Evolutionary conservation across 2,329 filamentous ascomycete species (phyloP), one percentile per base, ranked within the genome.

Genomic region (Emmonsia crescens): DNA sequence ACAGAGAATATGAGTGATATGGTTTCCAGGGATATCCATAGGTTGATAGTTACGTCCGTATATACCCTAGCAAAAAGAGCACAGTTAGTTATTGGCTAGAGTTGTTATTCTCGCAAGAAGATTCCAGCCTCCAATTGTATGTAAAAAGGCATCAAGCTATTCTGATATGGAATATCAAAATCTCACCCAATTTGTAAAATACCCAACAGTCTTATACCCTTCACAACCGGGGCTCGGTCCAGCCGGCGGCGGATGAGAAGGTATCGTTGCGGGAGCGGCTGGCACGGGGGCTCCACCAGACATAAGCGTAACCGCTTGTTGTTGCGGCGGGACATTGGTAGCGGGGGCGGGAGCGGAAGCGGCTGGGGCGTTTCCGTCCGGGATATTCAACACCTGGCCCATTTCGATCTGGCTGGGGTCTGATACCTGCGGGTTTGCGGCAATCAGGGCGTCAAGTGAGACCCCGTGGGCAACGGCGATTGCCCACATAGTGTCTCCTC

Each of bases 1-100:
- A 57, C 55, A 96, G 19, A 96, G 84, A 4, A 97, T 77, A 71
- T 97, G 93, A 0, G 92, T 97, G 49, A 96, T 83, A 61, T 89
- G 88, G 60, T 91, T 83, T 3, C 82, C 85, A 0, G 89, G 89
- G 5, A 97, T 82, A 71, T 96, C 85, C 71, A 95, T 88, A 0
- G 92, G 91, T n/a, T 86, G 83, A 72, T 94, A 88, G 69, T 93
- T 88, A 61, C 92, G 85, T 46, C 80, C 90, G 74, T 96, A 96
- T 67, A 96, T 93, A 65, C 89, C 89, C 90, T 80, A 42, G 27
- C 9, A 56, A 52, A 5, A 51, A 60, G 36, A 56, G 16, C 31
- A 3, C n/a, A 21, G n/a, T 46, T 46, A 42, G 38, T 19, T 19
- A 19, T 42, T 46, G n/a, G 5, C n/a, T 10, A 44, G 42, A 44